Evolutionary conservation across 768 basidiomycete genomes (phyloP).

Genomic region (Collybiopsis confluens): DNA sequence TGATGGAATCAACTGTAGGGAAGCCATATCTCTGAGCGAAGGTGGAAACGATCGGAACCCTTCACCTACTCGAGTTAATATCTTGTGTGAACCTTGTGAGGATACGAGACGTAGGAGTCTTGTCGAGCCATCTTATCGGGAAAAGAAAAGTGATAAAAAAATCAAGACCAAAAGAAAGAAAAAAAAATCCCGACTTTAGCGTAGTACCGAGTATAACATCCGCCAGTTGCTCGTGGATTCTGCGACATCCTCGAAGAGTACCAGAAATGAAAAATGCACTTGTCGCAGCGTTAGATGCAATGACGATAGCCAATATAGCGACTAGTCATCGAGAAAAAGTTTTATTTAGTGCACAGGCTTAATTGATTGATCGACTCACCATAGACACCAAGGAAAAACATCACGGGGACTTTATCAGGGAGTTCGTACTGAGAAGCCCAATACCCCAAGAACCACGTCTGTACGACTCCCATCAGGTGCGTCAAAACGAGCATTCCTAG

Average conservation of each 20-base stretch:
- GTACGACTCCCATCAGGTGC: conserved; percentile 9
- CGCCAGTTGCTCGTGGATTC: conserved; percentile 38
- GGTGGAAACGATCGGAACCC: neutral
- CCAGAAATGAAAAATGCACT: conserved; percentile 24
- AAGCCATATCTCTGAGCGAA: neutral
- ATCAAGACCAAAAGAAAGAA: conserved; percentile 38
- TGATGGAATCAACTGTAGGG: conserved; percentile 12
- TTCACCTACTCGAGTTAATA: conserved; percentile 27
- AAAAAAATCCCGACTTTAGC: conserved; percentile 37
- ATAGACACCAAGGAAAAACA: conserved; percentile 12
- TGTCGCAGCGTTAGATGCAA: conserved; percentile 28
- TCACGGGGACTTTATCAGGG: conserved; percentile 15
- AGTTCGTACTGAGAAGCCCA: conserved; percentile 16
- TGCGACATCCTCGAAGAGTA: conserved; percentile 37
- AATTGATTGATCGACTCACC: neutral
- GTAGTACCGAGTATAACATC: conserved; percentile 56
- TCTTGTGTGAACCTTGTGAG: conserved; percentile 48
- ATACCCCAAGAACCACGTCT: conserved; percentile 17
- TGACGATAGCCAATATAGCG: conserved; percentile 11
- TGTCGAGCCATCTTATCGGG: conserved; percentile 53
- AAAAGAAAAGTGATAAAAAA: too few species aligned
- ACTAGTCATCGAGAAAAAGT: too few species aligned
- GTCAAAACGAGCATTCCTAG: conserved; percentile 18
- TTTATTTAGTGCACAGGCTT: too few species aligned
- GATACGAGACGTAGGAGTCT: conserved; percentile 43